Conservation (phyloP, 352 stramenopile species). For the Pythium aristosporum region DNA sequence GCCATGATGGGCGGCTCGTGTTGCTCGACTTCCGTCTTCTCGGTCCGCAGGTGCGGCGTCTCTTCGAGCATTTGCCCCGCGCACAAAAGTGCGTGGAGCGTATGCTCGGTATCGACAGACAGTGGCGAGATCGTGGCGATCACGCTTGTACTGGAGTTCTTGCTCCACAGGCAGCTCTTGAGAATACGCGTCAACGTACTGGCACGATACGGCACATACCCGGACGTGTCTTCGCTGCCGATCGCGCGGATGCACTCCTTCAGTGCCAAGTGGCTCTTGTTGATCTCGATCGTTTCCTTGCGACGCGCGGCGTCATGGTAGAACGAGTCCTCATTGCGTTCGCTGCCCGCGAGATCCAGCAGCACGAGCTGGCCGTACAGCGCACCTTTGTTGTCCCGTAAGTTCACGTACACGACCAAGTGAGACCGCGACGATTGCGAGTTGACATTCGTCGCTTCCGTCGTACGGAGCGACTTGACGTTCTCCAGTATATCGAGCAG, state of each 20-base stretch:
- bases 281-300: conserved; percentile 82
- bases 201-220: conserved; percentile 65
- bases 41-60: conserved; percentile 43
- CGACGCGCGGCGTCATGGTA: conserved; percentile 68
- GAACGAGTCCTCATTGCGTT: conserved; percentile 79
- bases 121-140: conserved; percentile 81
- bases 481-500: conserved; percentile 59
- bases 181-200: conserved; percentile 77
- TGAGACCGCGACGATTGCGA: conserved; percentile 74
- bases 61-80: conserved; percentile 72
- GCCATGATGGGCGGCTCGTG: conserved; percentile 32
- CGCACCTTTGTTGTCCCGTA: conserved; percentile 33
- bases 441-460: conserved; percentile 78
- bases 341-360: conserved; percentile 70
- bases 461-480: conserved; percentile 73
- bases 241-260: conserved; percentile 84
- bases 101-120: conserved; percentile 77
- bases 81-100: conserved; percentile 70
- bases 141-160: conserved; percentile 60
- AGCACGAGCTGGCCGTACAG: conserved; percentile 53
- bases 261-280: conserved; percentile 77
- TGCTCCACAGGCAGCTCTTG: conserved; percentile 66
- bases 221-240: conserved; percentile 48
- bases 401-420: conserved; percentile 63
- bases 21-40: conserved; percentile 54